Base-by-base conservation (phyloP, 1,284 basidiomycete species). In the Phellinidium pouzarii region DNA sequence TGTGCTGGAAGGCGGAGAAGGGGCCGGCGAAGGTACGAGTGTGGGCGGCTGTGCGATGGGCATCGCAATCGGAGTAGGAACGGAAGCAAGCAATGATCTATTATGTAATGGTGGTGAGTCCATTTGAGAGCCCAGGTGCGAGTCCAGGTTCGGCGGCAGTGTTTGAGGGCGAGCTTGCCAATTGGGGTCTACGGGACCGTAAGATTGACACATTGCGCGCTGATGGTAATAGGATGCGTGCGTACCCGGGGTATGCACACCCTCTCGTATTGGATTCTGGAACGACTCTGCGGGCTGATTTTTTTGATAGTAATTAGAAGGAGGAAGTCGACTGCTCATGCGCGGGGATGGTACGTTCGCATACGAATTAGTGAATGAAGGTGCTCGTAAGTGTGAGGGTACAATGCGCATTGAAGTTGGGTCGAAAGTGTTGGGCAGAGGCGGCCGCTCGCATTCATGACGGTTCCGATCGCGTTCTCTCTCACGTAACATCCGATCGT, bases 361-460 rank as follows among this genome's bases (percentile, higher is more conserved):
- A 50, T 54, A 50, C 7, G 53, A 48, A 46, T 54, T 47, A 4
- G 41, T 22, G 41, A 40, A 34, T 19, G 53, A 50, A 11, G 53
- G 41, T 50, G 8, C 42, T 34, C 5, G 29, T 25, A 31, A 41
- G 31, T 37, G 43, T 38, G 42, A 27, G 23, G 11, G 27, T 20
- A 40, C 14, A 20, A 27, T 23, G 17, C 48, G 42, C 3, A 27
- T 27, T 7, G 19, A 17, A 8, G 53, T 27, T 17, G 47, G 53
- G 9, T 54, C 53, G 17, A 25, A 54, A 14, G 53, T 44, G 20
- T 50, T 54, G 8, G 53, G 53, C 6, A 52, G 44, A 19, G 34
- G 8, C 11, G 27, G 23, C 31, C 31, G 50, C 9, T 34, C 38
- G n/a, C 29, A 22, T 17, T 14, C 19, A 5, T 43, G 45, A 25